These are phyloP conservation scores for Aspergillus thermomutatus DNA, from an alignment of 2,329 filamentous ascomycete species.

Conservation along the genomic window DNA sequence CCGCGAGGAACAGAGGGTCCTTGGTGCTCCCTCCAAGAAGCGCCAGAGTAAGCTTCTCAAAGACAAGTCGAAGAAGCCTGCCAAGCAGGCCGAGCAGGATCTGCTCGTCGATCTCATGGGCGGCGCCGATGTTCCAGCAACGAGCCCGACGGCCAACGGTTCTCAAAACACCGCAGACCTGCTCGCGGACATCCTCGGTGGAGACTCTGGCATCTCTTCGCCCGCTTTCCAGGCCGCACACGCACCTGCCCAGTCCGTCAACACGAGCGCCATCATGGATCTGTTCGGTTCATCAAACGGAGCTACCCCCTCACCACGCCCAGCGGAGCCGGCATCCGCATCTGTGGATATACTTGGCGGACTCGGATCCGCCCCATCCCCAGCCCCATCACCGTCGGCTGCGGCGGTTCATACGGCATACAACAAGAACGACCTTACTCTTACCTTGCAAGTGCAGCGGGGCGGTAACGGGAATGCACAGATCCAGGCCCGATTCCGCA, in stretches of 20 bases:
- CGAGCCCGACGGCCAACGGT: slow-evolving; percentile 54
- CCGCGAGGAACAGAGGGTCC: slow-evolving; percentile 85
- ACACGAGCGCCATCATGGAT: slow-evolving; percentile 81
- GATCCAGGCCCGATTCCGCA: slow-evolving; percentile 78
- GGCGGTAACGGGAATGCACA: slow-evolving; percentile 68
- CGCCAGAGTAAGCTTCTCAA: slow-evolving; percentile 62
- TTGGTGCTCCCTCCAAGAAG: slow-evolving; percentile 73
- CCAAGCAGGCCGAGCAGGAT: slow-evolving; percentile 86
- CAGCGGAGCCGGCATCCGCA: slow-evolving; percentile 44
- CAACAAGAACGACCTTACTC: slow-evolving; percentile 76
- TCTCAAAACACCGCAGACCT: slow-evolving; percentile 77
- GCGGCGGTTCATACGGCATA: slow-evolving; percentile 67
- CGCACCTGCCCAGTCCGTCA: slow-evolving; percentile 49
- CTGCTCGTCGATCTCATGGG: slow-evolving; percentile 91
- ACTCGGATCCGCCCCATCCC: slow-evolving; percentile 48
- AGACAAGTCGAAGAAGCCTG: slow-evolving; percentile 69
- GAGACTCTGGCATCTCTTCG: slow-evolving; percentile 56
- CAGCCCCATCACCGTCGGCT: slow-evolving; percentile 43
- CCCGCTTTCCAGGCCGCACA: slow-evolving; percentile 53
- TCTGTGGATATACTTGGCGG: slow-evolving; percentile 34
- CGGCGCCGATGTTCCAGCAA: slow-evolving; percentile 63
- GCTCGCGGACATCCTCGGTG: slow-evolving; percentile 86
- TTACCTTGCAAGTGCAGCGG: slow-evolving; percentile 80
- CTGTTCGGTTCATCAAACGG: slow-evolving; percentile 62
- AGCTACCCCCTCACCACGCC: slow-evolving; percentile 47